Evolutionary conservation across 305 asterid genomes (phyloP).

Genomic region (Fraxinus platypoda): DNA sequence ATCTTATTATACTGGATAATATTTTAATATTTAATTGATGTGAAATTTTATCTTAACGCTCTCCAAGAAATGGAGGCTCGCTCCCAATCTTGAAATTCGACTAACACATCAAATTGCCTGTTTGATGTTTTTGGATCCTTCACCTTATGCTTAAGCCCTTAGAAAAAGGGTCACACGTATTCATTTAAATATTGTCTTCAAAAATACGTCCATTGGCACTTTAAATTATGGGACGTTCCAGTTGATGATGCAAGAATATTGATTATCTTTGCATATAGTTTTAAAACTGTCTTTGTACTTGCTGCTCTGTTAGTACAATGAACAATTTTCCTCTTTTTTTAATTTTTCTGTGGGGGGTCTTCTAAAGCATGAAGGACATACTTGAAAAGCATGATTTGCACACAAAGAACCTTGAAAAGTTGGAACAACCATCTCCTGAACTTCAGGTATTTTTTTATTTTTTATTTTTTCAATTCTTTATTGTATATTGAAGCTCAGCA

Average conservation of each 20-base stretch:
- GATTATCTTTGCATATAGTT: not conserved
- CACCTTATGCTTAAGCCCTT: not conserved
- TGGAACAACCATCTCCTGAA: conserved; percentile 80
- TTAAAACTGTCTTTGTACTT: not conserved
- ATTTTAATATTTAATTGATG: not conserved
- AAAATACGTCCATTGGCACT: not conserved
- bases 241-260: not conserved
- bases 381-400: conserved; percentile 71
- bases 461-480: too few relatives aligned
- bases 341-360: not conserved
- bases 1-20: not conserved
- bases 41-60: too few relatives aligned
- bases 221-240: not conserved
- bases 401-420: conserved; percentile 60
- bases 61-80: too few relatives aligned
- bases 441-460: conserved; percentile 43
- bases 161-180: not conserved
- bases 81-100: too few relatives aligned
- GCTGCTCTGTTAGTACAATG: not conserved
- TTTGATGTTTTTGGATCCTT: not conserved
- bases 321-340: not conserved
- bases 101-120: not conserved
- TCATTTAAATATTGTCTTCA: not conserved
- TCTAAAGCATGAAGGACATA: conserved; percentile 65
- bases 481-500: not conserved